phyloP scores from a whole-genome alignment of 129 eudicot species.

The Lactuca saligna region DNA sequence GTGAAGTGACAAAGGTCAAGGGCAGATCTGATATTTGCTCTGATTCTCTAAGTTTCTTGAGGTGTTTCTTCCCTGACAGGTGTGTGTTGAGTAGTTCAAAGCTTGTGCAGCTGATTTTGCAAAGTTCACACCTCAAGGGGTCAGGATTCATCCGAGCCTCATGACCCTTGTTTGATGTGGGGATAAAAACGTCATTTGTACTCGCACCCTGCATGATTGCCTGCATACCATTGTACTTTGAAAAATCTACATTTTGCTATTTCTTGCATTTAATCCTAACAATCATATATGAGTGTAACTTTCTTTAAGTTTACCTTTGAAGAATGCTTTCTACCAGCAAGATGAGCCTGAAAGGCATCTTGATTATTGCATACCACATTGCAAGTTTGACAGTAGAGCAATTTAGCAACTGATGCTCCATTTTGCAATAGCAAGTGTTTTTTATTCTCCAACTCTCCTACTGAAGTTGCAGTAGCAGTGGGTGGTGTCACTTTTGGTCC shows the following conservation, averaged over 20 bases:
- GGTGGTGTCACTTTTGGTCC: slow-evolving; percentile 20
- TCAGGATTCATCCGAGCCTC: neutral
- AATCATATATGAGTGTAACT: too few relatives aligned
- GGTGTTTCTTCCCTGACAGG: slow-evolving; percentile 40
- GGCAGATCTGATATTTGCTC: neutral
- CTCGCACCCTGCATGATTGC: slow-evolving; percentile 1
- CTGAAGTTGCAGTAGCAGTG: slow-evolving; percentile 7
- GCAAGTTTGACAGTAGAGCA: slow-evolving; percentile 38
- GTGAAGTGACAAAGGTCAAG: slow-evolving; percentile 2
- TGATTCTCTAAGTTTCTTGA: slow-evolving; percentile 22
- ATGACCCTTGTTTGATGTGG: slow-evolving; percentile 3
- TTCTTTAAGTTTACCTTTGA: slow-evolving; percentile 27
- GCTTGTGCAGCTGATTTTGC: slow-evolving; percentile 39
- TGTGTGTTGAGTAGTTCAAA: slow-evolving; percentile 21
- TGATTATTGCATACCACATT: slow-evolving; percentile 42
- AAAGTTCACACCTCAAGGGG: slow-evolving; percentile 31
- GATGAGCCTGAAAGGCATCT: slow-evolving; percentile 30
- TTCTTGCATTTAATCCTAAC: neutral
- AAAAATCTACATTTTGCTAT: neutral
- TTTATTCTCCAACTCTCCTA: slow-evolving; percentile 33
- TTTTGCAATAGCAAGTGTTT: slow-evolving; percentile 33
- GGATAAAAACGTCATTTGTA: slow-evolving; percentile 2
- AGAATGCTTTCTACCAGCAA: slow-evolving; percentile 49
- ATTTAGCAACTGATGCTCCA: slow-evolving; percentile 29
- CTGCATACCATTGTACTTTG: slow-evolving; percentile 15